phyloP scores from a whole-genome alignment of 169 alveolate species.

The Eimeria falciformis region DNA sequence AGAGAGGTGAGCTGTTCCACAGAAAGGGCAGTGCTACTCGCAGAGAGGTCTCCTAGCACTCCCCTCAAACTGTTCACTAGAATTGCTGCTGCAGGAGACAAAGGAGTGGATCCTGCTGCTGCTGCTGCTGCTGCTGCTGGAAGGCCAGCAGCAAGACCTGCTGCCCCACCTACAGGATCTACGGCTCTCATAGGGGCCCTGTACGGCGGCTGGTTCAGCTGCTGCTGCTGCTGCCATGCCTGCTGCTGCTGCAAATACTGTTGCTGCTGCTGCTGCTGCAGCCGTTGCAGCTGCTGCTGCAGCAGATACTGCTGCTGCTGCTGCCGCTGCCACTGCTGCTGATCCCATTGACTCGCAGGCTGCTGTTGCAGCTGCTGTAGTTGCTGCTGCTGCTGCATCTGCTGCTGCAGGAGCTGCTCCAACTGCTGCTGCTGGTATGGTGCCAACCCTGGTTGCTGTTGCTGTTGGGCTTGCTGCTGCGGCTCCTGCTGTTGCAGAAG shows the following conservation, averaged over 20 bases:
- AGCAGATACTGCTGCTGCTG: constrained; percentile 56
- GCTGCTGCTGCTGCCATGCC: constrained; percentile 64
- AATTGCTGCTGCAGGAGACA: constrained; percentile 59
- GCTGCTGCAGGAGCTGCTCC: constrained; percentile 52
- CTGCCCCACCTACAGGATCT: constrained; percentile 1
- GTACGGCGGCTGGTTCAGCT: constrained; percentile 57
- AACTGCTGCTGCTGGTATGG: constrained; percentile 42
- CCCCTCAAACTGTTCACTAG: constrained; percentile 44
- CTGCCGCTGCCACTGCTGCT: constrained; percentile 41
- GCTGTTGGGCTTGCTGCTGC: constrained; percentile 50
- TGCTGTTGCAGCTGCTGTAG: constrained; percentile 68
- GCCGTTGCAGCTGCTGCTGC: constrained; percentile 66
- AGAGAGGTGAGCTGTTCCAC: constrained; percentile 56
- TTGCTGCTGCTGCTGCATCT: constrained; percentile 43
- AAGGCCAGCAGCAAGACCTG: background rate
- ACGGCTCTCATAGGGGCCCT: background rate
- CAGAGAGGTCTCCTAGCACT: constrained; percentile 21
- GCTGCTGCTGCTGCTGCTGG: constrained; percentile 39
- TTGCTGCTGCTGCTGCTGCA: constrained; percentile 59
- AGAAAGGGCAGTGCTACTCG: constrained; percentile 15
- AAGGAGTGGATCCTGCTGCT: background rate
- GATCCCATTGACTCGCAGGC: constrained; percentile 29
- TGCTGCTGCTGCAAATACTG: constrained; percentile 39
- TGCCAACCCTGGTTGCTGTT: constrained; percentile 23
- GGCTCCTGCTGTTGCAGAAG: constrained; percentile 40